Evolutionary conservation across 2,329 filamentous ascomycete genomes (phyloP).

Genomic region (Delphinella strobiligena): DNA sequence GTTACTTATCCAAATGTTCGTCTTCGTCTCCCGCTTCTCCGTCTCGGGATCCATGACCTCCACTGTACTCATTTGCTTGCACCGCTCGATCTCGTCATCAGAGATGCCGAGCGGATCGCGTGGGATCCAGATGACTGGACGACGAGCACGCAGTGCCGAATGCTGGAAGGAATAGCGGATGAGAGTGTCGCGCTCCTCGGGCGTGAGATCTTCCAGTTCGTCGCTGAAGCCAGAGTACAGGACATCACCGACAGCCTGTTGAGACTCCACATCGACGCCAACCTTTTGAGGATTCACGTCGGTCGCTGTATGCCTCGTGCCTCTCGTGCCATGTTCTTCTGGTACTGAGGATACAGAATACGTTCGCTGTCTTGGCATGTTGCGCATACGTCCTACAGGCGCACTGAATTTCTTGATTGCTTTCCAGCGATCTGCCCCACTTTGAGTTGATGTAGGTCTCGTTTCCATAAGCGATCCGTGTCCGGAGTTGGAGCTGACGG

Average conservation of each 20-base stretch:
- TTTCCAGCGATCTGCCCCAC: conserved; percentile 6
- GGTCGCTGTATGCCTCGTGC: not conserved
- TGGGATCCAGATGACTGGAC: conserved; percentile 89
- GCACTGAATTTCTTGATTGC: conserved; percentile 5
- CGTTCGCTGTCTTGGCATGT: conserved; percentile 1
- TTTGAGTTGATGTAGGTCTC: conserved; percentile 4
- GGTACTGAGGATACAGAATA: not conserved
- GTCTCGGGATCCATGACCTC: conserved; percentile 19
- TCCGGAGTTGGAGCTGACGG: no score
- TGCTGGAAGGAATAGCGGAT: conserved; percentile 86
- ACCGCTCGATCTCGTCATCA: conserved; percentile 78
- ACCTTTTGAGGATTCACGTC: conserved; percentile 20
- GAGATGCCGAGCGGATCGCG: conserved; percentile 80
- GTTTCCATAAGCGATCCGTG: conserved; percentile 9
- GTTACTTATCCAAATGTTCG: conserved; percentile 78
- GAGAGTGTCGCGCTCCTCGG: conserved; percentile 74
- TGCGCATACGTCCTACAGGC: conserved; percentile 4
- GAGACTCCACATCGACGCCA: conserved; percentile 54
- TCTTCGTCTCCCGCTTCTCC: conserved; percentile 15
- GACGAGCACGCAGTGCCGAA: conserved; percentile 67
- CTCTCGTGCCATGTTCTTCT: not conserved
- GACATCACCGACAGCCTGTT: conserved; percentile 60
- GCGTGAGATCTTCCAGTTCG: conserved; percentile 86
- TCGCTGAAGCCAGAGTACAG: conserved; percentile 82
- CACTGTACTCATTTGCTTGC: conserved; percentile 58